Evolutionary conservation across 148 eudicot species (phyloP).

Genomic region (Tetragonia tetragonoides): DNA sequence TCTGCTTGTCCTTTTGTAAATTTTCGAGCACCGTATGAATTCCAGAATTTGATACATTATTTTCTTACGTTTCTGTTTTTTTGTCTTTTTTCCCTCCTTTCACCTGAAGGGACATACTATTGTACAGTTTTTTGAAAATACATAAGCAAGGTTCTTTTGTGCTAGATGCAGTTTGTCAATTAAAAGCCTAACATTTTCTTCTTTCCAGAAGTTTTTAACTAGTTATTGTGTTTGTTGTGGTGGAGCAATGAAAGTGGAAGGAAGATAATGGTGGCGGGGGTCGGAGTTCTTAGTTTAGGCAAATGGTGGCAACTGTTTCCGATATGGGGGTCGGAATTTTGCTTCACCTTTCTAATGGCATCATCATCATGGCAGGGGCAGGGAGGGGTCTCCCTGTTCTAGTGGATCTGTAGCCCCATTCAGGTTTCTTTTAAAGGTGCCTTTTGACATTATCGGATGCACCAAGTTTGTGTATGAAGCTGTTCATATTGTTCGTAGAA

Average conservation of each 20-base stretch:
- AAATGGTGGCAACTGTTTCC: slow-evolving; percentile 7
- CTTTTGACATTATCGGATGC: neutral
- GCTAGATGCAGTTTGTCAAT: neutral
- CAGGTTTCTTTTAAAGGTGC: slow-evolving; percentile 2
- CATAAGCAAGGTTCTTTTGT: neutral
- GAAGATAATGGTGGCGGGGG: slow-evolving; percentile 4
- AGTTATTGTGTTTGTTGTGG: neutral
- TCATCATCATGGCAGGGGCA: neutral
- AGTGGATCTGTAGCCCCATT: slow-evolving; percentile 21
- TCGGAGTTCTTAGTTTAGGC: neutral
- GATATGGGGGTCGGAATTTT: slow-evolving; percentile 6
- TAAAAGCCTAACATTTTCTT: slow-evolving; percentile 4
- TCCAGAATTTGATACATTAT: neutral
- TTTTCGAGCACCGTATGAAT: neutral
- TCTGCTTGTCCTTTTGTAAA: slow-evolving; percentile 19
- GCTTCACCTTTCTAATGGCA: slow-evolving; percentile 15
- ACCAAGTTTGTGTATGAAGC: neutral
- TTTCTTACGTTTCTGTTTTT: neutral
- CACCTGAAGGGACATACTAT: neutral
- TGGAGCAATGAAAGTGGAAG: no score
- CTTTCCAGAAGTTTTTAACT: neutral
- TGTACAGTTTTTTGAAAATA: neutral
- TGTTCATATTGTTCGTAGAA: neutral
- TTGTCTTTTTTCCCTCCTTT: neutral
- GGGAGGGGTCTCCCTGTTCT: slow-evolving; percentile 2